Conservation (phyloP, 2,329 filamentous ascomycete genomes). For the Hysterium pulicare region DNA sequence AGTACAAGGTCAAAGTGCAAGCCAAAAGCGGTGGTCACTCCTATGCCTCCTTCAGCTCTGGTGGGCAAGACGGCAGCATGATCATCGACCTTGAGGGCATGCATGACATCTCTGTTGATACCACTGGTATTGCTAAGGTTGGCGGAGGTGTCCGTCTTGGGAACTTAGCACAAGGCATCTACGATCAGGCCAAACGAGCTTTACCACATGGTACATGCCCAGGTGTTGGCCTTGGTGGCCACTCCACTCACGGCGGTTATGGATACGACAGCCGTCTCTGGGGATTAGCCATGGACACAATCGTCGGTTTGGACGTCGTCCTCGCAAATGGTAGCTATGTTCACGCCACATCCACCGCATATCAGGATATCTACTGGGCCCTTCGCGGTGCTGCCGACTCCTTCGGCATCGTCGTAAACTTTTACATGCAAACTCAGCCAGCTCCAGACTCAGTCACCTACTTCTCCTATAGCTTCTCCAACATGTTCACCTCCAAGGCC, state of each 20-base stretch:
- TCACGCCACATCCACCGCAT: slow-evolving; percentile 27
- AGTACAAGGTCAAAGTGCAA: slow-evolving; percentile 54
- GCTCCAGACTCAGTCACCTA: slow-evolving; percentile 11
- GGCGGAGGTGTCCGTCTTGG: slow-evolving; percentile 50
- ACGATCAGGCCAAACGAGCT: slow-evolving; percentile 35
- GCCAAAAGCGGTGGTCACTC: slow-evolving; percentile 64
- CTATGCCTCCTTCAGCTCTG: slow-evolving; percentile 52
- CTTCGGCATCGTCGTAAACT: slow-evolving; percentile 28
- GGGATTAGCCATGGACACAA: slow-evolving; percentile 35
- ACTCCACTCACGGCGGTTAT: slow-evolving; percentile 36
- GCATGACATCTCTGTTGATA: slow-evolving; percentile 43
- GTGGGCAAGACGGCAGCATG: slow-evolving; percentile 49
- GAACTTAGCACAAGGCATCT: slow-evolving; percentile 35
- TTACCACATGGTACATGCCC: slow-evolving; percentile 54
- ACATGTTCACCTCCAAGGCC: slow-evolving; percentile 24
- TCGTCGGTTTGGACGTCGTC: slow-evolving; percentile 36
- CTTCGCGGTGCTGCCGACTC: slow-evolving; percentile 33
- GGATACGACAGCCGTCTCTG: slow-evolving; percentile 33
- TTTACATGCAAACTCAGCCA: slow-evolving; percentile 15
- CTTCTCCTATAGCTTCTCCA: slow-evolving; percentile 14
- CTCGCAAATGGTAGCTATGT: slow-evolving; percentile 38
- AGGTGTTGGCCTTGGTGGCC: slow-evolving; percentile 38
- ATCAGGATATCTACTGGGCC: slow-evolving; percentile 39
- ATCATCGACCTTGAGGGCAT: slow-evolving; percentile 48
- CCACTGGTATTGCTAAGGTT: slow-evolving; percentile 42